Conservation (phyloP, 495 filamentous ascomycete genomes). For the Talaromyces adpressus region DNA sequence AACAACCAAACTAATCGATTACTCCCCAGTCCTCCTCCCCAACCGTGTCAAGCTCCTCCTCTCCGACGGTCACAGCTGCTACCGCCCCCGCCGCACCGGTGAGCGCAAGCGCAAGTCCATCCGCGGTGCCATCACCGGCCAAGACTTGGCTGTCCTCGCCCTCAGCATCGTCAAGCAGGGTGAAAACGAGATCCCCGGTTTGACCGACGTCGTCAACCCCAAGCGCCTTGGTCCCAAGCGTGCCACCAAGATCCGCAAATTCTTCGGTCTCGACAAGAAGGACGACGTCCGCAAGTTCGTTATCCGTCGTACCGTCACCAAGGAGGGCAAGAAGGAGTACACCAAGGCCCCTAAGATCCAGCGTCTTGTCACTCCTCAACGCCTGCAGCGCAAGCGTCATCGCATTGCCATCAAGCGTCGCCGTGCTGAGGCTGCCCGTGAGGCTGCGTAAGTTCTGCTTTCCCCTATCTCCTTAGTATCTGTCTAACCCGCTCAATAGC, state of each 20-base stretch:
- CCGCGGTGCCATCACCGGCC: conserved; percentile 87
- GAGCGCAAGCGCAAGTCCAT: conserved; percentile 99
- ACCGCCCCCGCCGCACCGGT: conserved; percentile 92
- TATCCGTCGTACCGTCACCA: conserved; percentile 97
- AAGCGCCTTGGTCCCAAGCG: conserved; percentile 98
- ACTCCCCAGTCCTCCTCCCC: conserved; percentile 62
- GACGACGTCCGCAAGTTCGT: conserved; percentile 99
- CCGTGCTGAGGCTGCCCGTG: conserved; percentile 86
- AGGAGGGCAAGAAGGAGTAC: conserved; percentile 92
- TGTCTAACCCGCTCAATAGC: conserved; percentile 32
- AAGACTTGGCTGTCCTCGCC: conserved; percentile 88
- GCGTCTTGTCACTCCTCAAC: conserved; percentile 97
- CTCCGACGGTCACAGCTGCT: conserved; percentile 84
- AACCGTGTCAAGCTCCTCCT: conserved; percentile 96
- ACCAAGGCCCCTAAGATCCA: conserved; percentile 99
- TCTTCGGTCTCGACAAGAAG: conserved; percentile 99
- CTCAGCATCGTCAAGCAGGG: conserved; percentile 96
- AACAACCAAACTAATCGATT: conserved; percentile 19
- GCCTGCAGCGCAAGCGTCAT: conserved; percentile 99
- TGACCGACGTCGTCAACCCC: conserved; percentile 94
- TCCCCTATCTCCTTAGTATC: background rate
- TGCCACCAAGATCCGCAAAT: conserved; percentile 97
- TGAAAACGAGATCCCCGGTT: conserved; percentile 82
- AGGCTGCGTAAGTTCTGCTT: conserved; percentile 90
- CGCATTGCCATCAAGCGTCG: conserved; percentile 95